Percentiles rank a stretch among this genome's conserved stretches.
Conservation (phyloP, 83 land plant genomes). For the Thuja plicata region DNA sequence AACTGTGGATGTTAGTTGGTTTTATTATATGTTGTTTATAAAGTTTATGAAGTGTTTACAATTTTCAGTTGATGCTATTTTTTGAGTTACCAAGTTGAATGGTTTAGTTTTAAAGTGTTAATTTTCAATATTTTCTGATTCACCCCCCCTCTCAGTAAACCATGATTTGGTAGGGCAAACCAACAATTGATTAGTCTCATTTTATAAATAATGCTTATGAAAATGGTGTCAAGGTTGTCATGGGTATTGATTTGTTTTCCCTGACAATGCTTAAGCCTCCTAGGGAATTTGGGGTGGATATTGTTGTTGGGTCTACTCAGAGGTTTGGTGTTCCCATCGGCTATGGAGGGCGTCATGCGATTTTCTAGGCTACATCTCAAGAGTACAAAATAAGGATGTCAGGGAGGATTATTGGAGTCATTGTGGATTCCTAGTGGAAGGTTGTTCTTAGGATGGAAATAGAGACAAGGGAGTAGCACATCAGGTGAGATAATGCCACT, state of each 20-base stretch:
- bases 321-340: slow-evolving; percentile 99
- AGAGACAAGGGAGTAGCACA: slow-evolving; percentile 99
- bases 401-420: slow-evolving; percentile 90
- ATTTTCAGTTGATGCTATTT: too few species aligned
- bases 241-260: too few species aligned
- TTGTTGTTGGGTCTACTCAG: slow-evolving; percentile 91
- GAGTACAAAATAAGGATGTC: slow-evolving; percentile 99
- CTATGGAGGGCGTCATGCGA: slow-evolving; percentile 98
- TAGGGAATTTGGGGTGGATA: too few species aligned
- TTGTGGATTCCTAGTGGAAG: slow-evolving; percentile 92
- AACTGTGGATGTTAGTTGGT: too few species aligned
- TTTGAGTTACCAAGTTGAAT: too few species aligned
- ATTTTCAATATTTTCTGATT: too few species aligned
- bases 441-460: slow-evolving; percentile 94
- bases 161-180: too few species aligned
- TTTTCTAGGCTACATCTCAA: slow-evolving; percentile 94
- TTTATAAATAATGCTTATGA: slow-evolving; percentile 76
- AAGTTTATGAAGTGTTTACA: too few species aligned
- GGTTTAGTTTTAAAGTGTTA: too few species aligned
- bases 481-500: slow-evolving; percentile 94
- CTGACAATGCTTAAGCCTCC: too few species aligned
- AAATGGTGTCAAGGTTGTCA: slow-evolving; percentile 29
- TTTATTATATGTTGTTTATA: too few species aligned
- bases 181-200: slow-evolving; percentile 77
- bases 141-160: too few species aligned